Evolutionary conservation across 495 filamentous ascomycete genomes (phyloP).

Genomic region (Lepidopterella palustris): DNA sequence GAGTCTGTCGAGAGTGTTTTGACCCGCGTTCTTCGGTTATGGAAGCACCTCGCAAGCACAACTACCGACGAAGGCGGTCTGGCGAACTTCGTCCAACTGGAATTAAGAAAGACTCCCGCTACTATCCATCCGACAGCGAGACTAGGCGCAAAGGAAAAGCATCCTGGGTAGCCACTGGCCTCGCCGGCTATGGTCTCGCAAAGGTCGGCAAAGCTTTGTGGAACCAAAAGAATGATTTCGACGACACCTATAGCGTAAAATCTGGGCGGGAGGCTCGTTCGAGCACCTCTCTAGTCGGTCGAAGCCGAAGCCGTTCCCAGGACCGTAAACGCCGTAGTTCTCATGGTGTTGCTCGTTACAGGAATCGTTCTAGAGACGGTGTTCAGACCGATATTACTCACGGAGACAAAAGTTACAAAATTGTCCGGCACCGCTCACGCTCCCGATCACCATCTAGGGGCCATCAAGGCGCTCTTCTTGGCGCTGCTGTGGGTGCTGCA

Average conservation of each 20-base stretch:
- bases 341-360: slow-evolving; percentile 34
- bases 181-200: slow-evolving; percentile 44
- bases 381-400: slow-evolving; percentile 16
- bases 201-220: slow-evolving; percentile 48
- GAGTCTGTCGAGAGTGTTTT: slow-evolving; percentile 64
- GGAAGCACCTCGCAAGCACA: slow-evolving; percentile 61
- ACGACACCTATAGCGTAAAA: slow-evolving; percentile 54
- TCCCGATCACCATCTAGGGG: slow-evolving; percentile 41
- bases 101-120: slow-evolving; percentile 28
- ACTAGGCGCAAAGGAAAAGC: slow-evolving; percentile 40
- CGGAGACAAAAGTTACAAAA: slow-evolving; percentile 23
- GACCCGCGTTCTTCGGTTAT: slow-evolving; percentile 52
- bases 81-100: slow-evolving; percentile 23
- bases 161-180: slow-evolving; percentile 48
- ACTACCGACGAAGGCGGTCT: slow-evolving; percentile 40
- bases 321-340: slow-evolving; percentile 40
- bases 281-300: slow-evolving; percentile 30
- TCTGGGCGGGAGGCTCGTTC: slow-evolving; percentile 41
- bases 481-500: slow-evolving; percentile 40
- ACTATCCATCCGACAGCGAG: slow-evolving; percentile 34
- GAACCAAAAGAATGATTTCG: slow-evolving; percentile 46
- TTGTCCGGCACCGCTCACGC: slow-evolving; percentile 32
- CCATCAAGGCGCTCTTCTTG: slow-evolving; percentile 39
- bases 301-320: slow-evolving; percentile 38
- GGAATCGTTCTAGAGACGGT: slow-evolving; percentile 23